Base-by-base conservation (phyloP, 495 filamentous ascomycete genomes). In the Talaromyces trachyspermus region DNA sequence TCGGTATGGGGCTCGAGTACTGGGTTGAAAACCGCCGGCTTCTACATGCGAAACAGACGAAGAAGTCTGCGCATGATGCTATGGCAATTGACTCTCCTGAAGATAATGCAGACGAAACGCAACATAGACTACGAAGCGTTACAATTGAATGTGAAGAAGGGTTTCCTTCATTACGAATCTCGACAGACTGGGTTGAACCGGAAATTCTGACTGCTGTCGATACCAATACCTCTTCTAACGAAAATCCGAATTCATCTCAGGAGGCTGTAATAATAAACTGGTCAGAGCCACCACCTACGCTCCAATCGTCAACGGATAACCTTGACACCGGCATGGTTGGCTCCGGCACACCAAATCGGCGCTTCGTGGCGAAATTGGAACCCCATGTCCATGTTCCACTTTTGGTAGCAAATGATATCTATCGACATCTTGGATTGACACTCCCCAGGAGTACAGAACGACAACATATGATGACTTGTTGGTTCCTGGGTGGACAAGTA, bases 1-100 rank as follows among this genome's bases (percentile, higher is more conserved):
- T 95, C 3, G 91, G 92, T 8, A 63, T 96, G 44, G 78, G 78
- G 19, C 54, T 96, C 30, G 85, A 95, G 50, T 98, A 95, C 61
- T 96, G 90, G 92, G 80, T 79, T 54, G 77, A 83, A 37, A 72
- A 71, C 37, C 72, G 78, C 24, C 71, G 75, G 20, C 53, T 79
- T 36, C 50, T 65, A 5, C 63, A 69, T 52, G 49, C 59, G 22
- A 69, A 68, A 45, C 52, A 49, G 49, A 50, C 47, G 54, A 69
- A 41, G 48, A 66, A 24, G 48, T 66, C 53, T 8, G 6, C 58
- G 9, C n/a, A n/a, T n/a, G 63, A 70, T 27, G 60, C 59, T 12
- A 70, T 70, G 66, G 59, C 44, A 2, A 52, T 69, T 43, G 69
- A 73, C 27, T 57, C 57, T 19, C 19, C 42, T 9, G 59, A 59